Base-by-base conservation (phyloP, 768 basidiomycete species). In the Collybia nuda region DNA sequence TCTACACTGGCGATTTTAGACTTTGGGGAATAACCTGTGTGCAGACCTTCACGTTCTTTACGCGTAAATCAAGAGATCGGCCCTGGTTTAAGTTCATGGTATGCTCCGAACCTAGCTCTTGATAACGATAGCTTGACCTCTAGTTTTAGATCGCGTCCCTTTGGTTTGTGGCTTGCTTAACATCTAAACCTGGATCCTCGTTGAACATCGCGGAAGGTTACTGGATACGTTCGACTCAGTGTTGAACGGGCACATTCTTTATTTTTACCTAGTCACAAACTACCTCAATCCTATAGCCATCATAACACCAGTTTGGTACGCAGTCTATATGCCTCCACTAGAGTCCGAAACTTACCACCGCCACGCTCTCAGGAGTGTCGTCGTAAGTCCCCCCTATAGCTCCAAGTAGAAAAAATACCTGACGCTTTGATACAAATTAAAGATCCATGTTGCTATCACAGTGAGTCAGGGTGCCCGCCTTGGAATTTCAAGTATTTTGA, bases 11-110 rank as follows among this genome's bases (percentile, higher is more conserved):
- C 44, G 35, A n/a, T 22, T 50, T 39, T 47, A 84, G 82, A n/a
- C 63, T 84, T n/a, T 84, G 76, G 73, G 82, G 82, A 2, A 63
- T 82, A 6, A 81, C 79, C 7, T 81, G 75, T 51, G 67, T 76
- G 12, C 82, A 84, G 57, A 76, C 76, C 1, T 81, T 71, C 53
- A 68, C 74, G 14, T 84, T 80, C 62, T 82, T 77, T 52, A 66
- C 66, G 43, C 57, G 67, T 37, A 67, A 61, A 22, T 62, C 63
- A 1, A 62, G 61, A 4, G 77, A 79, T 57, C 59, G 53, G 28
- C 40, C 52, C 2, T 23, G 40, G 19, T 62, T 76, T 39, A 79
- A 73, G 54, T 21, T 69, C 17, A 52, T 71, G 56, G 80, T 78
- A 52, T 45, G 73, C 11, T 42, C 17, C 6, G 24, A 9, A 32